Evolutionary conservation across 2,329 filamentous ascomycete genomes (phyloP).

Genomic region (Colletotrichum salicis): DNA sequence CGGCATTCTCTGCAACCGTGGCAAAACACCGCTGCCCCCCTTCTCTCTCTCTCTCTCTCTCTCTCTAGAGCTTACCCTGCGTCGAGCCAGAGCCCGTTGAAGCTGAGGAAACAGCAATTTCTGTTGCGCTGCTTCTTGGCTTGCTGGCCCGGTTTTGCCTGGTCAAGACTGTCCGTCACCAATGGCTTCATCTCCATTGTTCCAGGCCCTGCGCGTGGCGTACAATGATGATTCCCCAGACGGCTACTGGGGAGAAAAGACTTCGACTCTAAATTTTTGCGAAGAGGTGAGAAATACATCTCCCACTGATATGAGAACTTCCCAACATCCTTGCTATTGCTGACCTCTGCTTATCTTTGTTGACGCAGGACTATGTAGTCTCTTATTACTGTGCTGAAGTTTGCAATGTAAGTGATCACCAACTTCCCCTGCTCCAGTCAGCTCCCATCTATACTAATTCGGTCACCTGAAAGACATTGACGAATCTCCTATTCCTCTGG

Average conservation of each 20-base stretch:
- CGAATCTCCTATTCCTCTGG: conserved; percentile 84
- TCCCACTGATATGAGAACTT: not conserved
- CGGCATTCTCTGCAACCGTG: not conserved
- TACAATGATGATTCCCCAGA: conserved; percentile 35
- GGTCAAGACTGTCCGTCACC: not conserved
- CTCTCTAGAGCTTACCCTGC: not conserved
- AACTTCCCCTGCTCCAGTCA: not conserved
- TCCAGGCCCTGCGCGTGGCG: conserved; percentile 23
- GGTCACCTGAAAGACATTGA: conserved; percentile 68
- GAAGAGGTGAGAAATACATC: conserved; percentile 71
- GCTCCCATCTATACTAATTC: not conserved
- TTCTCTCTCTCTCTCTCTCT: not conserved
- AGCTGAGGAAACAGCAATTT: not conserved
- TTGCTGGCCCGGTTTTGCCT: not conserved
- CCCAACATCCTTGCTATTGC: not conserved
- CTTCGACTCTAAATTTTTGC: conserved; percentile 81
- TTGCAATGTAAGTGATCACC: conserved; percentile 62
- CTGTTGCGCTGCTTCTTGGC: not conserved
- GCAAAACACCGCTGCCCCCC: not conserved
- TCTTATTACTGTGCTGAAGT: conserved; percentile 82
- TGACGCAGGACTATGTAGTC: conserved; percentile 68
- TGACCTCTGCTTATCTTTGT: conserved; percentile 28
- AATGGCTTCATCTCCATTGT: conserved; percentile 24
- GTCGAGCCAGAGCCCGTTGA: not conserved
- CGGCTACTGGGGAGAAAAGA: conserved; percentile 76